Evolutionary conservation across 495 filamentous ascomycete genomes (phyloP).

Genomic region (Acidiella bohemica): DNA sequence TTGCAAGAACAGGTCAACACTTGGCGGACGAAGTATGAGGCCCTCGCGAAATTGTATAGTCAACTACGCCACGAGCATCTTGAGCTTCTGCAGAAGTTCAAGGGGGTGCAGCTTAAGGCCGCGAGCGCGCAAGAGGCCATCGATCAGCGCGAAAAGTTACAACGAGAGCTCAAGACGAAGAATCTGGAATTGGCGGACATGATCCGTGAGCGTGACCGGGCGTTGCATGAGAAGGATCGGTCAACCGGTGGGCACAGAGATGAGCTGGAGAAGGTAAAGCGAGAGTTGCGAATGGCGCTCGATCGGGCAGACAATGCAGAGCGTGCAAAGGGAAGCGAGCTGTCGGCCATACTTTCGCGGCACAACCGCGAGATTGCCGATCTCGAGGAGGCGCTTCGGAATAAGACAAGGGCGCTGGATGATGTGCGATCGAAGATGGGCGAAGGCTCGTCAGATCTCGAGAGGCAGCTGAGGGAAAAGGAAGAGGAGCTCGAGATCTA

Average conservation of each 20-base stretch:
- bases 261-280: conserved; percentile 87
- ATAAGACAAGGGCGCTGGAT: conserved; percentile 78
- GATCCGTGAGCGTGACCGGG: conserved; percentile 92
- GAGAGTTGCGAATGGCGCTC: conserved; percentile 84
- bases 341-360: conserved; percentile 84
- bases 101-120: conserved; percentile 87
- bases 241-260: conserved; percentile 75
- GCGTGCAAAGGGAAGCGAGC: conserved; percentile 79
- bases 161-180: conserved; percentile 96
- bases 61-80: conserved; percentile 92
- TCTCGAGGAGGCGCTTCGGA: conserved; percentile 80
- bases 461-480: conserved; percentile 71
- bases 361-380: conserved; percentile 96
- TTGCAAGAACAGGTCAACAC: conserved; percentile 93
- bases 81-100: conserved; percentile 87
- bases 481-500: conserved; percentile 96
- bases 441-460: conserved; percentile 74
- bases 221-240: conserved; percentile 84
- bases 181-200: conserved; percentile 96
- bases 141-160: conserved; percentile 82
- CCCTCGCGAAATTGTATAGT: conserved; percentile 89
- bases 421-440: conserved; percentile 61
- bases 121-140: conserved; percentile 95
- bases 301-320: conserved; percentile 91
- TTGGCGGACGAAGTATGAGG: conserved; percentile 93